Percentiles rank a stretch among this genome's conserved stretches.
Evolutionary conservation across 352 stramenopile species (phyloP).

Genomic region (Phytophthora boehmeriae): DNA sequence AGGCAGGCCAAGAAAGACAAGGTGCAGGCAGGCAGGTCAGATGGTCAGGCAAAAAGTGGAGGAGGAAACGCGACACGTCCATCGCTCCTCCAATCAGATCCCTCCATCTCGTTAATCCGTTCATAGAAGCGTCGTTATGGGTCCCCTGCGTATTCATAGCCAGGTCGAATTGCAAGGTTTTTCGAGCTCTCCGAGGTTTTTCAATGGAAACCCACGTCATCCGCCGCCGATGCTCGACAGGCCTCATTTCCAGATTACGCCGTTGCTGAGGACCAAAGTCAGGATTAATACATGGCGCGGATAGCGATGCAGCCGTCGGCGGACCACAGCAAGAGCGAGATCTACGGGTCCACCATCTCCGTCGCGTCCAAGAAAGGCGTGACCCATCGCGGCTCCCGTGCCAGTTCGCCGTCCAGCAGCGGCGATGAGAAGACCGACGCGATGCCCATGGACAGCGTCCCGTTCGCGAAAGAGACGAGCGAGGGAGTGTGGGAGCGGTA

Average conservation of each 20-base stretch:
- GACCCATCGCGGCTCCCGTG: slow-evolving; percentile 40
- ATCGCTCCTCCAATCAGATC: background rate
- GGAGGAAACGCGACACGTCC: background rate
- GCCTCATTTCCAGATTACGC: slow-evolving; percentile 39
- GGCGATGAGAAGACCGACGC: slow-evolving; percentile 42
- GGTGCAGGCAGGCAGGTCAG: too few species aligned
- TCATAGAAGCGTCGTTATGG: background rate
- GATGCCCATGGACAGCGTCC: slow-evolving; percentile 31
- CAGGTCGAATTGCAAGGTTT: background rate
- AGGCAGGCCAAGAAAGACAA: too few species aligned
- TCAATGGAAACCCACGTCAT: background rate
- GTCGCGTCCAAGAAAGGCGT: slow-evolving; percentile 28
- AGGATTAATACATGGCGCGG: background rate
- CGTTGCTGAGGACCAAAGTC: slow-evolving; percentile 3
- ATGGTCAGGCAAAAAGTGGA: background rate
- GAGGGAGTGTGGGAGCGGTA: slow-evolving; percentile 70
- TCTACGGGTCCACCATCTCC: slow-evolving; percentile 32
- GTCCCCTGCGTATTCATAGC: background rate
- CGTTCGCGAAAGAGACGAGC: slow-evolving; percentile 35
- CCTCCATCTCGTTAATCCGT: background rate
- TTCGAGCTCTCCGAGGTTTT: background rate
- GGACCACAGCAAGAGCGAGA: slow-evolving; percentile 15
- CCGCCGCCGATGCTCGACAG: background rate
- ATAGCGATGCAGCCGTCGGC: slow-evolving; percentile 20
- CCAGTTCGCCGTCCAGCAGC: slow-evolving; percentile 41